Evolutionary conservation across 2,329 filamentous ascomycete genomes (phyloP), one percentile per base, ranked within the genome.

Genomic region (Sphaerulina vaccinii): DNA sequence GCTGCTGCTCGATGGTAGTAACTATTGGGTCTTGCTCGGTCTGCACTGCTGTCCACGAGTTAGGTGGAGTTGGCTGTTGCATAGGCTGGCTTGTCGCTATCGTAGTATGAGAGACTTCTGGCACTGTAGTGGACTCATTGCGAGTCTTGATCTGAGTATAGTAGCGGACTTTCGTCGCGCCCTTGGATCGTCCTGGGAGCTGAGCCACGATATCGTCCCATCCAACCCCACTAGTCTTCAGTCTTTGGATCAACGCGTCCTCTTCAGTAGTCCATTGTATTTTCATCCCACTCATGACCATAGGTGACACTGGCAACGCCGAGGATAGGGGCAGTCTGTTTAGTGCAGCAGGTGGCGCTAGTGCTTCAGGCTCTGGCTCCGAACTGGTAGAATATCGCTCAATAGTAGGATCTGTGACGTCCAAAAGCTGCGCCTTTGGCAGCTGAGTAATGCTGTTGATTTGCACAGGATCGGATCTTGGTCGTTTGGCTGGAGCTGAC

Each of bases 141-240:
- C 27, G 27, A 29, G 27, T 13, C 43, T 44, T 51, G 5, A 54
- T 22, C 39, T 42, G 44, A 7, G 46, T 51, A 23, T 44, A 62
- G 50, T 67, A 68, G 16, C 59, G 60, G 8, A 62, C 58, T 33
- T 63, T 54, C 1, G 69, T 45, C 16, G 65, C 60, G 10, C 57
- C 62, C 15, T 16, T 38, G 7, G 62, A 63, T 3, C 74, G 64
- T 8, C 59, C 52, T 1, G 67, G 62, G 38, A 73, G 69, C 21
- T 70, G 58, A 6, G 48, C 23, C 0, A 61, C 60, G 6, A 76
- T 72, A 1, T 69, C 57, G 1, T 57, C 46, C 72, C 73, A 76
- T 6, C 52, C 52, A 4, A 65, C 52, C 5, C 59, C 57, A 27
- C 71, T 68, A 45, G 74, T 72, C 41, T 71, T 75, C 5, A 76